phyloP scores from a whole-genome alignment of 352 stramenopile genomes.

The Elongisporangium senticosum region DNA sequence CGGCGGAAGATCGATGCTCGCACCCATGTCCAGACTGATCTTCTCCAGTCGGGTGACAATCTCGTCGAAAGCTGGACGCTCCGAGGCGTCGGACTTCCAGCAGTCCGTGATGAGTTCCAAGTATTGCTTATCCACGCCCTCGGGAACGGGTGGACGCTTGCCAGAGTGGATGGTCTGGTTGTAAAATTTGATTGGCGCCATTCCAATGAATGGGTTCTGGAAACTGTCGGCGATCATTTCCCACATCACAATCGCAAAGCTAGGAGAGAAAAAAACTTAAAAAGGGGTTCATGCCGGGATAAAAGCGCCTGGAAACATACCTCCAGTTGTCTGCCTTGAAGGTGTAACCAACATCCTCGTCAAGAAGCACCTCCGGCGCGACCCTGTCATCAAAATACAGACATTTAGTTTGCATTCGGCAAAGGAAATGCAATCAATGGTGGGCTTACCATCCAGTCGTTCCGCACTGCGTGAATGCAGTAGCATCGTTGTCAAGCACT shows the following conservation, averaged over 20 bases:
- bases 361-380: slow-evolving; percentile 80
- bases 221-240: slow-evolving; percentile 81
- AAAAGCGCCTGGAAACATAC: slow-evolving; percentile 16
- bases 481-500: slow-evolving; percentile 70
- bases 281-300: neutral
- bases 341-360: slow-evolving; percentile 85
- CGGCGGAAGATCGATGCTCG: slow-evolving; percentile 76
- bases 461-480: slow-evolving; percentile 82
- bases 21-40: slow-evolving; percentile 65
- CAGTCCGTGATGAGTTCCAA: slow-evolving; percentile 73
- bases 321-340: slow-evolving; percentile 90
- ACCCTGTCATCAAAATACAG: slow-evolving; percentile 41
- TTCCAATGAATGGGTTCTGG: slow-evolving; percentile 85
- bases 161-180: slow-evolving; percentile 82
- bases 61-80: slow-evolving; percentile 69
- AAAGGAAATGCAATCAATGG: neutral
- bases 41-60: slow-evolving; percentile 74
- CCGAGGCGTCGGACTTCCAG: slow-evolving; percentile 72
- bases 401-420: slow-evolving; percentile 1
- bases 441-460: slow-evolving; percentile 75
- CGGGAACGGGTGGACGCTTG: slow-evolving; percentile 64
- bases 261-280: slow-evolving; percentile 12
- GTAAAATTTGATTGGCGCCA: slow-evolving; percentile 89
- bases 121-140: slow-evolving; percentile 66
- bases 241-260: slow-evolving; percentile 89